Evolutionary conservation across 1,284 basidiomycete genomes (phyloP).

Genomic region (Malassezia restricta): DNA sequence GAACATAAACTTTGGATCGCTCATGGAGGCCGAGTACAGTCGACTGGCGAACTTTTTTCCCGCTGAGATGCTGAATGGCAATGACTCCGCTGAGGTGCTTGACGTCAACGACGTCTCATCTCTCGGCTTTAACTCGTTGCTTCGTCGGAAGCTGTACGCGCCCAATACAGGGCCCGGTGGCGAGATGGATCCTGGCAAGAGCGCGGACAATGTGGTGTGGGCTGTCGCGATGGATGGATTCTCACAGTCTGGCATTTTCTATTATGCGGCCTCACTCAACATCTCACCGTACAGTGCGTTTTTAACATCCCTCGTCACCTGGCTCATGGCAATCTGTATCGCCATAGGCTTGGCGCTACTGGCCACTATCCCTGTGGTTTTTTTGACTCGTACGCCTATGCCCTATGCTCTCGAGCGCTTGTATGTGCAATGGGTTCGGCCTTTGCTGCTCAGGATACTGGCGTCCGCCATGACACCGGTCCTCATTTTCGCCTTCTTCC

Average conservation of each 20-base stretch:
- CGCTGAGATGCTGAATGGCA: slow-evolving; percentile 5
- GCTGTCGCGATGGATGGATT: slow-evolving; percentile 22
- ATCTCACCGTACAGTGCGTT: slow-evolving; percentile 36
- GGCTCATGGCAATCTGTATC: slow-evolving; percentile 30
- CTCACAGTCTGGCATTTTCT: slow-evolving; percentile 21
- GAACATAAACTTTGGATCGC: slow-evolving; percentile 21
- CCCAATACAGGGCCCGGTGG: slow-evolving; percentile 40
- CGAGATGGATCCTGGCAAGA: slow-evolving; percentile 17
- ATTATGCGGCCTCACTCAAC: slow-evolving; percentile 29
- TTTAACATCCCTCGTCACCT: slow-evolving; percentile 35
- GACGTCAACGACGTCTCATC: not conserved
- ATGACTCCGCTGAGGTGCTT: slow-evolving; percentile 7
- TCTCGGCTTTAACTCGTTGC: not conserved
- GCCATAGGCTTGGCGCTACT: slow-evolving; percentile 15
- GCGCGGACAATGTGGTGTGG: slow-evolving; percentile 13
- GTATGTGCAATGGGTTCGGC: not conserved
- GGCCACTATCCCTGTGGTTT: slow-evolving; percentile 17
- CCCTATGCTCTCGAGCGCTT: not conserved
- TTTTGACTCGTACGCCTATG: not conserved
- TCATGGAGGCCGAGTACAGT: slow-evolving; percentile 21
- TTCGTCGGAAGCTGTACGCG: slow-evolving; percentile 22
- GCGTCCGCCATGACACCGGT: slow-evolving; percentile 9
- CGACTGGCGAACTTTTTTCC: slow-evolving; percentile 14
- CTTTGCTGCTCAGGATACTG: not conserved
- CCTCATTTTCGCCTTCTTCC: slow-evolving; percentile 39